Conservation (phyloP, 371 early-diverging fungal species). For the Dinochytrium kinnereticum region DNA sequence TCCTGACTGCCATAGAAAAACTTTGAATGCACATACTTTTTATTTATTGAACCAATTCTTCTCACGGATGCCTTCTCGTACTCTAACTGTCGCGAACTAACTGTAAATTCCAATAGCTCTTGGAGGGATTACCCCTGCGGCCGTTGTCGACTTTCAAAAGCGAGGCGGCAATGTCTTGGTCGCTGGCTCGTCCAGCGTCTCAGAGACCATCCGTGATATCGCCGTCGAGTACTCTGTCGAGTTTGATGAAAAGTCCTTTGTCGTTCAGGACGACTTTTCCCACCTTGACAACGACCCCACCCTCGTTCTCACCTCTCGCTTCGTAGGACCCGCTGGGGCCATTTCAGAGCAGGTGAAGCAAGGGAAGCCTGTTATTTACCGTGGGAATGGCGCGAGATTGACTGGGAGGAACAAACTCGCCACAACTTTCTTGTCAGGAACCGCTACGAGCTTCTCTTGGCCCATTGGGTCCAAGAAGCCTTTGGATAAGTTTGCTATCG, state of each 20-base stretch:
- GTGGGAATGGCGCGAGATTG: slow-evolving; percentile 76
- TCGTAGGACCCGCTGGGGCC: slow-evolving; percentile 4
- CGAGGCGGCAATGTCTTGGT: slow-evolving; percentile 91
- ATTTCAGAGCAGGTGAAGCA: slow-evolving; percentile 5
- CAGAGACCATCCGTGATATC: slow-evolving; percentile 77
- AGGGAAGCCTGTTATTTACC: slow-evolving; percentile 66
- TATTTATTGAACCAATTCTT: no score
- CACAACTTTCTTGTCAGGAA: slow-evolving; percentile 68
- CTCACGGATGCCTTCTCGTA: no score
- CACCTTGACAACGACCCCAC: slow-evolving; percentile 55
- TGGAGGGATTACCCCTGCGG: slow-evolving; percentile 39
- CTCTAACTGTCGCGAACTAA: no score
- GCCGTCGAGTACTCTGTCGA: slow-evolving; percentile 86
- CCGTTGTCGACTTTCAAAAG: slow-evolving; percentile 82
- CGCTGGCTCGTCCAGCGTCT: slow-evolving; percentile 66
- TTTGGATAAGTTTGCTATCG: slow-evolving; percentile 45
- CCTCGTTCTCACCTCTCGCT: slow-evolving; percentile 44
- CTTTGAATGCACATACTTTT: no score
- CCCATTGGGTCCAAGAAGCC: slow-evolving; percentile 29
- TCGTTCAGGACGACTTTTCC: slow-evolving; percentile 74
- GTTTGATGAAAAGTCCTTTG: slow-evolving; percentile 70
- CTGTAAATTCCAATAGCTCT: slow-evolving; percentile 27
- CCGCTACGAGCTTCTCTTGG: slow-evolving; percentile 62
- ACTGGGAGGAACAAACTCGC: slow-evolving; percentile 64
- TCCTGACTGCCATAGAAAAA: not conserved